Conservation (phyloP, 2,329 filamentous ascomycete species). For the Elsinoe australis region DNA sequence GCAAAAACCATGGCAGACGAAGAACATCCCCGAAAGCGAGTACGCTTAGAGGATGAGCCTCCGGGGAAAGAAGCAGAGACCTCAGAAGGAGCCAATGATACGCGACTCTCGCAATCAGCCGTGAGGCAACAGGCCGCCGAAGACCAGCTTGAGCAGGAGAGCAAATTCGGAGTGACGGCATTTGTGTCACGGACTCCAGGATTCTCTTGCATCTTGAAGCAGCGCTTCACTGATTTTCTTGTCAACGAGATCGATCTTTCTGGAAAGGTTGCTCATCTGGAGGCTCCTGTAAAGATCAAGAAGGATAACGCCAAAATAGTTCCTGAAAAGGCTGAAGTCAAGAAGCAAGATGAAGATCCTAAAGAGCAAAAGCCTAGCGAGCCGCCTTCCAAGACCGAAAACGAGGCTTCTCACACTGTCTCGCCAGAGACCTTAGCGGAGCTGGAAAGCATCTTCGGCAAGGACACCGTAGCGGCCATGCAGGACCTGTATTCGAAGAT, state of each 20-base stretch:
- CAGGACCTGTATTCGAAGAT: slow-evolving; percentile 50
- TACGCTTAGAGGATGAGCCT: slow-evolving; percentile 13
- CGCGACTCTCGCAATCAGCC: background rate
- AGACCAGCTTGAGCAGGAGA: slow-evolving; percentile 35
- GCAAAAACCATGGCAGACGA: slow-evolving; percentile 2
- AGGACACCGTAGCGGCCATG: slow-evolving; percentile 43
- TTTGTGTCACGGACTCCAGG: slow-evolving; percentile 54
- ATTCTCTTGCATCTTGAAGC: slow-evolving; percentile 60
- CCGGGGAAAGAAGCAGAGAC: too few species aligned
- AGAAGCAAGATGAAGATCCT: too few species aligned
- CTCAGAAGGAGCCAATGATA: too few species aligned
- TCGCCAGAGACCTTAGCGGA: slow-evolving; percentile 33
- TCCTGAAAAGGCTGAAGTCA: slow-evolving; percentile 9
- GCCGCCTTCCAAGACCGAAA: too few species aligned
- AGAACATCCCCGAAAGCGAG: slow-evolving; percentile 18
- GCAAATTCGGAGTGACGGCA: slow-evolving; percentile 52
- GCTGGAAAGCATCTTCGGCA: slow-evolving; percentile 45
- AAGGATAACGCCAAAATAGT: slow-evolving; percentile 8
- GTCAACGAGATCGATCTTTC: slow-evolving; percentile 79
- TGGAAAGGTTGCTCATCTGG: slow-evolving; percentile 68
- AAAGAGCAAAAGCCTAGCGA: too few species aligned
- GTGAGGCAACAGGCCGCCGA: slow-evolving; percentile 15
- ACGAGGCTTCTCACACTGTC: too few species aligned
- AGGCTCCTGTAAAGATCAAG: slow-evolving; percentile 29
- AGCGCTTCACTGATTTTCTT: slow-evolving; percentile 82